phyloP scores from a whole-genome alignment of 495 filamentous ascomycete genomes.

The Lasiosphaeria ovina region DNA sequence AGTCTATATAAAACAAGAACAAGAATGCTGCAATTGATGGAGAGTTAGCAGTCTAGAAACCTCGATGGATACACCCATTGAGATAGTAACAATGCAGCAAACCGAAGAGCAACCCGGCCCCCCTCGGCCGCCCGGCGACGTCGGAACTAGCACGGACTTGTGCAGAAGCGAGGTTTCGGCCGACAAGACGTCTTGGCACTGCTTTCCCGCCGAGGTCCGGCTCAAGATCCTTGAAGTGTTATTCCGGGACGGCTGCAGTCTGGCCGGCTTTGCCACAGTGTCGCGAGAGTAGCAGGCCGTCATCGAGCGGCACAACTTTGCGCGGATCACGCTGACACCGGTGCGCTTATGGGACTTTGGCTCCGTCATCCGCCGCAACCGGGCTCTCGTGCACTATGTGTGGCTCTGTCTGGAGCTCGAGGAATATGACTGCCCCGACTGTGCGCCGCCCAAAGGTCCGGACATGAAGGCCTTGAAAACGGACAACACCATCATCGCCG shows the following conservation, averaged over 20 bases:
- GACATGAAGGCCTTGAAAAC: constrained; percentile 19
- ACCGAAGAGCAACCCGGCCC: neutral
- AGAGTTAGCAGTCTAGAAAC: too few relatives aligned
- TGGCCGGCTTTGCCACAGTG: constrained; percentile 37
- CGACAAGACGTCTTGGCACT: constrained; percentile 9
- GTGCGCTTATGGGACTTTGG: constrained; percentile 19
- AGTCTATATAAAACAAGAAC: too few relatives aligned
- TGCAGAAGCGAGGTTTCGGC: neutral
- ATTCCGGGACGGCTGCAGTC: constrained; percentile 30
- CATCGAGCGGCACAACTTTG: constrained; percentile 41
- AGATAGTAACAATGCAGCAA: neutral
- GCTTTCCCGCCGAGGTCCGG: constrained; percentile 26
- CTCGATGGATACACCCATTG: too few relatives aligned
- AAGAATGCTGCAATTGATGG: too few relatives aligned
- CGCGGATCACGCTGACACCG: constrained; percentile 35
- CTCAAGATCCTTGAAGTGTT: constrained; percentile 25
- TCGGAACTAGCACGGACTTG: neutral
- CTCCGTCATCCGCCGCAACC: constrained; percentile 35
- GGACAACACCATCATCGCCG: constrained; percentile 27
- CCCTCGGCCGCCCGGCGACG: neutral
- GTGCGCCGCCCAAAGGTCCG: constrained; percentile 11
- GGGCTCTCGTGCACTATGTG: constrained; percentile 35
- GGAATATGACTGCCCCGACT: constrained; percentile 33
- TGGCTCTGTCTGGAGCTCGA: constrained; percentile 41
- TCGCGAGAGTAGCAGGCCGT: constrained; percentile 40